phyloP scores from a whole-genome alignment of 2,329 filamentous ascomycete species.

The Alternaria metachromatica region DNA sequence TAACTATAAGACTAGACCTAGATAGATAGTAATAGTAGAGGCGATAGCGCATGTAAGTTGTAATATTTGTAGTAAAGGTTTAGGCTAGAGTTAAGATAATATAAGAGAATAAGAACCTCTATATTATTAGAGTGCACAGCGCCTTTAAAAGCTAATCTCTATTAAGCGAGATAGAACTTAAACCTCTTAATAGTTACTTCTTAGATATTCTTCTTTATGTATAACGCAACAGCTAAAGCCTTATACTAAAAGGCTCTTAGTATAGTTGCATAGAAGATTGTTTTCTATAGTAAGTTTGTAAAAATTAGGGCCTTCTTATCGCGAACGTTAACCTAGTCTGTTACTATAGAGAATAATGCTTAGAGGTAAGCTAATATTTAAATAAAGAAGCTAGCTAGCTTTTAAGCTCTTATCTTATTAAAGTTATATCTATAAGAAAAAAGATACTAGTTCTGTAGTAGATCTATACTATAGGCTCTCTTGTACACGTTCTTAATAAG shows the following conservation, averaged over 20 bases:
- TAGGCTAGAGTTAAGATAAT: too few species aligned
- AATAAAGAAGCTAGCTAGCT: neutral
- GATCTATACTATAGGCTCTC: neutral
- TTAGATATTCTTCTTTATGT: neutral
- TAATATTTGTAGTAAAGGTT: too few species aligned
- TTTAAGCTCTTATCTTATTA: neutral
- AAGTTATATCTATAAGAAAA: neutral
- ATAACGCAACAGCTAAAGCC: neutral
- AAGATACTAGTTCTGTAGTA: neutral
- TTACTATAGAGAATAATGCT: neutral
- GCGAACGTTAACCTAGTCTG: neutral
- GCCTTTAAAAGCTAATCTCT: neutral
- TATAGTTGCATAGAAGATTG: neutral
- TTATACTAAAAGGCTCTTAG: neutral
- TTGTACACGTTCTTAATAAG: neutral
- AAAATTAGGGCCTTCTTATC: neutral
- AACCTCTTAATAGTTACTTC: neutral
- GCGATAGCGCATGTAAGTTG: too few species aligned
- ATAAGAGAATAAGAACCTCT: neutral
- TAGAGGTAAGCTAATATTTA: neutral
- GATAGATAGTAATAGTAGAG: too few species aligned
- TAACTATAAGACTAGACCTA: too few species aligned
- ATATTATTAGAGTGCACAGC: neutral
- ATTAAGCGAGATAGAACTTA: neutral
- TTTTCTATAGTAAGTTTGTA: neutral